Conservation (phyloP, 768 basidiomycete genomes). For the Hebeloma cylindrosporum region DNA sequence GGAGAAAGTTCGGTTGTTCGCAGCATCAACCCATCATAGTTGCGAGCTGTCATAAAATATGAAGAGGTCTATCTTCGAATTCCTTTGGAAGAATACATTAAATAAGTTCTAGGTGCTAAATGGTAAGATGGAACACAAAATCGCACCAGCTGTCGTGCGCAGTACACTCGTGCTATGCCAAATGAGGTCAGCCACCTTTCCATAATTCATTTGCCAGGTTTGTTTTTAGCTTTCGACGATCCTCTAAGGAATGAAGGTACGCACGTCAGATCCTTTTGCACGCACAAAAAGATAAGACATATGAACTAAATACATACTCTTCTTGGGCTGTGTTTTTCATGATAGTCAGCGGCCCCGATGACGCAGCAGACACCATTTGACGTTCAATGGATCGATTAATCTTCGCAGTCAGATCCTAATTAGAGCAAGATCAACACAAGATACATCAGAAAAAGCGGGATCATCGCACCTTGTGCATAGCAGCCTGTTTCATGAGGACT, state of each 20-base stretch:
- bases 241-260: slow-evolving; percentile 1
- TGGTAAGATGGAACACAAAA: no score
- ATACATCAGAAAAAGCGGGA: background rate
- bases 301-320: slow-evolving; percentile 29
- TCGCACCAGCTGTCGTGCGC: no score
- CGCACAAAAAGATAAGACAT: background rate
- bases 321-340: slow-evolving; percentile 71
- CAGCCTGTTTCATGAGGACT: slow-evolving; percentile 65
- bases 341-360: slow-evolving; percentile 86
- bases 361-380: slow-evolving; percentile 89
- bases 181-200: no score
- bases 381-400: slow-evolving; percentile 90
- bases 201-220: slow-evolving; percentile 21
- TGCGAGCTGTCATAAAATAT: no score
- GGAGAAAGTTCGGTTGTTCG: no score
- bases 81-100: no score
- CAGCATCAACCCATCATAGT: no score
- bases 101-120: no score
- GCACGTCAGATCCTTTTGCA: no score
- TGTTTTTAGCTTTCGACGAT: slow-evolving; percentile 16
- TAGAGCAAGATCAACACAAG: slow-evolving; percentile 1
- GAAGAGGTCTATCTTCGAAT: no score
- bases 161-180: no score
- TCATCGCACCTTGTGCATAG: slow-evolving; percentile 69
- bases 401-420: slow-evolving; percentile 80